Base-by-base conservation (phyloP, 371 early-diverging fungal species). In the Rhizopus delemar region DNA sequence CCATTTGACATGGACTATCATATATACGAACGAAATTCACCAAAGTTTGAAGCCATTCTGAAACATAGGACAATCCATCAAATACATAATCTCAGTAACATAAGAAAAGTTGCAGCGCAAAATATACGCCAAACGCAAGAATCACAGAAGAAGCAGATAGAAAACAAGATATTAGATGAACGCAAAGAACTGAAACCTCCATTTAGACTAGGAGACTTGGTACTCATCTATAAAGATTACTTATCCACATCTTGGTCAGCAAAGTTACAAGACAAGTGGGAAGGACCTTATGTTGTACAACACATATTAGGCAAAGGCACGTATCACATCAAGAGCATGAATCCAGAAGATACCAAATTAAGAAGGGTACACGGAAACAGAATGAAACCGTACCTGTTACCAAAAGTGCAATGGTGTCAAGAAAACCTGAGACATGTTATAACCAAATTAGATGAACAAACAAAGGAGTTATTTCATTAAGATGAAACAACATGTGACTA, bases 111-210 rank as follows among this genome's bases (percentile, higher is more conserved):
- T 29, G 53, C 38, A 0, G 9, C 39, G 4, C 9, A 35, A 13
- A 22, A 39, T 5, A 52, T 52, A 9, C 13, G 32, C 4, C 22
- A n/a, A 49, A 3, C 50, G 6, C 39, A 52, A 39, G 22, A 35
- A 7, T 6, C 38, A 7, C 53, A 52, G 39, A 39, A 38, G 16
- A 52, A 52, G 28, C 36, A 35, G 16, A 52, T 52, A 7, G 53
- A 52, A 6, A 39, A 52, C 1, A n/a, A 16, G 22, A 15, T 52
- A 7, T 3, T 22, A 8, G 38, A 28, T 11, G 32, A 35, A 22
- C 35, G 15, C 11, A 35, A 39, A 16, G 53, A 52, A 52, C 29
- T 52, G 11, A 38, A 52, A 8, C 53, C 53, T 0, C 38, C 38
- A 3, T 52, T 52, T 12, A 22, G 5, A 38, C 2, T 52, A 7